Evolutionary conservation across 352 stramenopile genomes (phyloP).

Genomic region (Pythium sp.): DNA sequence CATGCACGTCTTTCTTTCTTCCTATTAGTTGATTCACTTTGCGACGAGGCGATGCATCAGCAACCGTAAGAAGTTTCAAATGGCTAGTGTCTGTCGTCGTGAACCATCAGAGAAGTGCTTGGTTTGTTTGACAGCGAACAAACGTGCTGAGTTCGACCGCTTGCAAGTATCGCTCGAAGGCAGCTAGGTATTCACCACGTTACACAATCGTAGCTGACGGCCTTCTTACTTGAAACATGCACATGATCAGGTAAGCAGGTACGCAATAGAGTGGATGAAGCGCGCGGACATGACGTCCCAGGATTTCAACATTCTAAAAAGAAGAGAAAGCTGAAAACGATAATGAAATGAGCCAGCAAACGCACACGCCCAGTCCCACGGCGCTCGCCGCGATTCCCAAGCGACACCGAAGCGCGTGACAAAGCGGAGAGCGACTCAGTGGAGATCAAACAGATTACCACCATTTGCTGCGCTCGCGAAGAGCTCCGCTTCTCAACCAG

Average conservation of each 20-base stretch:
- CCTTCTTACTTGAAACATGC: too few species aligned
- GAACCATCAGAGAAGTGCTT: not conserved
- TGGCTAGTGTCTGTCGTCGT: not conserved
- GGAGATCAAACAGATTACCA: not conserved
- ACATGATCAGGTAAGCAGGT: not conserved
- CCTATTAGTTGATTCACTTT: not conserved
- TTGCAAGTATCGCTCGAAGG: not conserved
- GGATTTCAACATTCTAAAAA: too few species aligned
- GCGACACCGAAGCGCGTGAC: not conserved
- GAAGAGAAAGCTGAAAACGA: not conserved
- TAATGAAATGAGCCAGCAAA: not conserved
- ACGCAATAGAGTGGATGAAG: not conserved
- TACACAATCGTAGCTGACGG: too few species aligned
- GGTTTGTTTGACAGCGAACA: not conserved
- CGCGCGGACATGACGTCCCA: not conserved
- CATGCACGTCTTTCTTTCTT: not conserved
- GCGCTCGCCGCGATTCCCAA: not conserved
- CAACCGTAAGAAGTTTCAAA: not conserved
- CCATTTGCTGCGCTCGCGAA: not conserved
- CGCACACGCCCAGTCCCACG: not conserved
- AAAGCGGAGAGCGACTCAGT: not conserved
- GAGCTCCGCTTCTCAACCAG: not conserved
- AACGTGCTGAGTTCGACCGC: not conserved
- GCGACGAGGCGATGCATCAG: not conserved
- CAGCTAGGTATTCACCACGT: not conserved